Base-by-base conservation (phyloP, 805 yeast genomes). In the Scheffersomyces lignosus region DNA sequence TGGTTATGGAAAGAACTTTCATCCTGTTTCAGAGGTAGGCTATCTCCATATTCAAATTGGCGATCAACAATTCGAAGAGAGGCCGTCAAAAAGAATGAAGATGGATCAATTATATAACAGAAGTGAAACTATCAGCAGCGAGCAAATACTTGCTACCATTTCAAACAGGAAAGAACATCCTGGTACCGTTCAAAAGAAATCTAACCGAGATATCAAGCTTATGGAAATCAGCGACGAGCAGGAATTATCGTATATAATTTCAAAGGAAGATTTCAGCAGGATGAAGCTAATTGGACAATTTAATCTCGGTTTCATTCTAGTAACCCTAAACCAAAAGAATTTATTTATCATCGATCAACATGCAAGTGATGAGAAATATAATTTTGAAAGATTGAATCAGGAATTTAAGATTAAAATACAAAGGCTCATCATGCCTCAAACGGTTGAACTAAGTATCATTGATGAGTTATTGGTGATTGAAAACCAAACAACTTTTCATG, bases 311-410 rank as follows among this genome's bases (percentile, higher is more conserved):
- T 93, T 93, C 49, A 87, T 93, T n/a, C 56, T 90, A 14, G 93
- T 87, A 0, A 73, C 77, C 2, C 69, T 80, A 34, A 58, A 60
- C n/a, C 53, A 56, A 3, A 56, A 54, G 17, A 88, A 88, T 52
- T 50, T 91, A 22, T 90, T 93, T 51, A 90, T 93, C 23, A 74
- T 93, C 32, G 99, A 93, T 58, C 99, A 93, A 60, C 99, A 93
- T 65, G 99, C 99, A 1, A 86, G 96, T 47, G 99, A 93, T 64
- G 99, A 93, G 53, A 93, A 90, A 49, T 88, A 53, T 66, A 93
- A 93, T 58, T 93, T 87, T 65, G 99, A 93, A 58, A 69, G 66
- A 33, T 61, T 85, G 12, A 70, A 69, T 2, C 77, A 85, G 0
- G 62, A 66, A 0, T 79, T 90, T 44, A 74, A 78, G 30, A 52